Conservation (phyloP, 495 filamentous ascomycete species). For the Darksidea phi region DNA sequence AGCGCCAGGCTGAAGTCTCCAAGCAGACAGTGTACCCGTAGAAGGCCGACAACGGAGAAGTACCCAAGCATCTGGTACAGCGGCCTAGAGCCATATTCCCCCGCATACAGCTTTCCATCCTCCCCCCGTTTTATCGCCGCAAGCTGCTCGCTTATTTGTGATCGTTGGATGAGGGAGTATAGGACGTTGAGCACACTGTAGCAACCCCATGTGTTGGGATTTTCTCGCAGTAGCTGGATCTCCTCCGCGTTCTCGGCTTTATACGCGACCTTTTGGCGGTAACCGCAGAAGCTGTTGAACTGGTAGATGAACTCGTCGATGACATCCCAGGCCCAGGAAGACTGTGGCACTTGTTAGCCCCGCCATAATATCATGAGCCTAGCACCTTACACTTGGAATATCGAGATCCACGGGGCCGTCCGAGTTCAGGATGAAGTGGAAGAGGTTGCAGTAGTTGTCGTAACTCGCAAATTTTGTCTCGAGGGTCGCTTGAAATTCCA, state of each 20-base stretch:
- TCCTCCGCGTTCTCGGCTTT: constrained; percentile 86
- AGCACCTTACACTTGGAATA: constrained; percentile 71
- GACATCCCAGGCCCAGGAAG: constrained; percentile 99
- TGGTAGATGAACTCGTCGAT: constrained; percentile 99
- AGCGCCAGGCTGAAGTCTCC: constrained; percentile 97
- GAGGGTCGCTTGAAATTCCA: constrained; percentile 91
- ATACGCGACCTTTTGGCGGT: constrained; percentile 85
- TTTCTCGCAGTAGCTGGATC: constrained; percentile 83
- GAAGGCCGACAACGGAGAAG: constrained; percentile 95
- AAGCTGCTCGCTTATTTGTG: constrained; percentile 95
- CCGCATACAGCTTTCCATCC: constrained; percentile 78
- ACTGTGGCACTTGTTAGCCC: constrained; percentile 53
- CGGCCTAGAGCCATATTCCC: constrained; percentile 89
- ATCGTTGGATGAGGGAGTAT: constrained; percentile 96
- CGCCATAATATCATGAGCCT: not conserved
- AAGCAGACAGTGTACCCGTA: constrained; percentile 93
- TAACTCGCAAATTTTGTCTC: constrained; percentile 97
- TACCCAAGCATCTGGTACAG: constrained; percentile 98
- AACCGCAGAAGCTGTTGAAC: constrained; percentile 98
- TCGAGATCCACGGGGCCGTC: constrained; percentile 96
- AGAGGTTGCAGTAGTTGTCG: constrained; percentile 97
- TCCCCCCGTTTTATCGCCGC: constrained; percentile 90
- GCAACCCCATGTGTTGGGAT: constrained; percentile 98
- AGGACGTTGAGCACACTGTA: constrained; percentile 99
- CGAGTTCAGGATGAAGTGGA: constrained; percentile 98